Base-by-base conservation (phyloP, 164 flowering plant species). In the Litsea cubeba region DNA sequence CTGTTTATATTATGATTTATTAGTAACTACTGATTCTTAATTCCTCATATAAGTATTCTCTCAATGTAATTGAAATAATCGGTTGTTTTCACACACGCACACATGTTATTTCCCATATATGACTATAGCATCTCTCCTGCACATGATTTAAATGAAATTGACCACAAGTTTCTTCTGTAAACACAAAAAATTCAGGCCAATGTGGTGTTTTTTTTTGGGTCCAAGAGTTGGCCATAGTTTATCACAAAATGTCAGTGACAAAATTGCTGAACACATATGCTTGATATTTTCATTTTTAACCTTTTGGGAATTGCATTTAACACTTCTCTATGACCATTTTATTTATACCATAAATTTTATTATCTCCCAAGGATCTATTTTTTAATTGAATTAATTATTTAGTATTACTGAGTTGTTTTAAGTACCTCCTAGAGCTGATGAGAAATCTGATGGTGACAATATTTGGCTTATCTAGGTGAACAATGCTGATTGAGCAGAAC, bases 401-500 rank as follows among this genome's bases (percentile, higher is more conserved):
- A 69, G 18, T 11, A 30, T 23, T 65, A 40, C 32, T 8, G 14
- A 25, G n/a, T 17, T 65, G 46, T 15, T 23, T 15, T 17, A 62
- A 62, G 25, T 8, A 24, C 40, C 12, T 65, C 40, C 32, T 65
- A 65, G 46, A 65, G 25, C 32, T 24, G 23, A 51, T 57, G 58
- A 68, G 60, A 69, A 57, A 28, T 72, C 63, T 72, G 32, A 32
- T 74, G 22, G 17, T 65, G 64, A 18, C 26, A 35, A 69, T 30
- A 23, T 74, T 68, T 78, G 49, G 71, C 76, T 40, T 24, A 60
- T 71, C 62, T 73, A 95, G 99, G 95, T 93, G 63, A 95, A 93
- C 79, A 95, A 95, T 83, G 99, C 99, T 78, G 99, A 82, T 95
- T 14, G 98, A 93, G 85, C 74, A 85, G 24, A 85, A 85, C 1